Evolutionary conservation across 2,329 filamentous ascomycete genomes (phyloP), one percentile per base, ranked within the genome.

Genomic region (Paecilomyces sp.): DNA sequence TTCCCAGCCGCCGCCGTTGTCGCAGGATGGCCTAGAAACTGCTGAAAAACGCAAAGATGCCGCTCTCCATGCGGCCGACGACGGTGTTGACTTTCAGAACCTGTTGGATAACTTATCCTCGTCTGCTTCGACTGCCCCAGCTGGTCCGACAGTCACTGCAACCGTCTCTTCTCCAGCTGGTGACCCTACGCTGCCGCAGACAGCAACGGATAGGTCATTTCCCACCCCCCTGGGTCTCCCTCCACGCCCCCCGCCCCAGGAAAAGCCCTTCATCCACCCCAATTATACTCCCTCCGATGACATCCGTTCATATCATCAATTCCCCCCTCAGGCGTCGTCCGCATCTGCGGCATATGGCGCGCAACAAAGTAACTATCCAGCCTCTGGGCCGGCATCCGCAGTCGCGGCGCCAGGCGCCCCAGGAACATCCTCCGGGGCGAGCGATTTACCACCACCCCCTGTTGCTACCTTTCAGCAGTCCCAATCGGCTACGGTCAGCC

Each of bases 61-160:
- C 53, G 64, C 61, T 11, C 50, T 63, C 57, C 62, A 62, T 56
- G 60, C 63, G 60, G 64, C 64, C 60, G 70, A 74, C 62, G 70
- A 68, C 58, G 79, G 76, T 61, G 75, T 80, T 67, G 76, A 80
- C 66, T 79, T 78, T 65, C 78, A 80, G 67, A 77, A 73, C 59
- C 68, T 81, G 59, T 74, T 81, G 67, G 77, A 80, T 71, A 80
- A 79, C 66, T 72, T 80, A 41, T 73, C 77, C 61, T 71, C 74
- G 54, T 72, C 71, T 31, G 64, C 66, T 52, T 64, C 69, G 47
- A 63, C 66, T 58, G 67, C 67, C 63, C 65, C 66, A 31, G 64
- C 66, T 60, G 63, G 64, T 56, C 66, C 65, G 63, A 57, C 65
- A 55, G 57, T 67, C 60, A 62, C 67, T 59, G 67, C 65, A 60